phyloP scores from a whole-genome alignment of 306 rosid genomes.

The Benincasa hispida region DNA sequence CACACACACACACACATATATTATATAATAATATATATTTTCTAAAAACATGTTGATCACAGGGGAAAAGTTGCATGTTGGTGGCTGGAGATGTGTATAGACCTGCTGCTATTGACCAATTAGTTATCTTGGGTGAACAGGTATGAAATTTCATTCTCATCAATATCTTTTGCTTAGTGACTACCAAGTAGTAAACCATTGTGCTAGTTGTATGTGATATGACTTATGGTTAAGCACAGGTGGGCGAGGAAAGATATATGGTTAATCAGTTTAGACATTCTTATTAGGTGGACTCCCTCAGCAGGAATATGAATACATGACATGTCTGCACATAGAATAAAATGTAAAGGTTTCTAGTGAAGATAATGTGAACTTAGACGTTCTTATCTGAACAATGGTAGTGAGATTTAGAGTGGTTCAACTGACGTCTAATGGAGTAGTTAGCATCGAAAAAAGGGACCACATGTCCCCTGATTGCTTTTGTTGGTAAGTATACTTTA shows the following conservation, averaged over 20 bases:
- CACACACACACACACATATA: no score
- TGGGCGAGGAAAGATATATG: background rate
- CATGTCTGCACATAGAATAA: background rate
- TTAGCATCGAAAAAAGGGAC: background rate
- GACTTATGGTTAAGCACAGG: background rate
- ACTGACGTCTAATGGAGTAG: no score
- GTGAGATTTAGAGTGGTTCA: background rate
- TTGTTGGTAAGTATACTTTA: background rate
- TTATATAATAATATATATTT: no score
- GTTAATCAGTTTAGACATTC: background rate
- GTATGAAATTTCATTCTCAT: slow-evolving; percentile 22
- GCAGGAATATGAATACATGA: background rate
- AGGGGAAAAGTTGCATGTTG: slow-evolving; percentile 97
- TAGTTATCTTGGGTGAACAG: slow-evolving; percentile 86
- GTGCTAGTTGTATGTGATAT: background rate
- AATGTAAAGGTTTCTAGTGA: background rate
- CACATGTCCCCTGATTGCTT: background rate
- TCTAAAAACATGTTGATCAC: slow-evolving; percentile 3
- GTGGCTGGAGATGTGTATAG: slow-evolving; percentile 96
- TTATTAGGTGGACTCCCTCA: background rate
- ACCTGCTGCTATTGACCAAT: slow-evolving; percentile 99
- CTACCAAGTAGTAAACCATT: background rate
- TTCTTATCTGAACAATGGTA: background rate
- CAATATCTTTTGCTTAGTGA: background rate
- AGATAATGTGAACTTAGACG: background rate